Base-by-base conservation (phyloP, 2,329 filamentous ascomycete genomes). In the Pseudopyricularia cyperi region DNA sequence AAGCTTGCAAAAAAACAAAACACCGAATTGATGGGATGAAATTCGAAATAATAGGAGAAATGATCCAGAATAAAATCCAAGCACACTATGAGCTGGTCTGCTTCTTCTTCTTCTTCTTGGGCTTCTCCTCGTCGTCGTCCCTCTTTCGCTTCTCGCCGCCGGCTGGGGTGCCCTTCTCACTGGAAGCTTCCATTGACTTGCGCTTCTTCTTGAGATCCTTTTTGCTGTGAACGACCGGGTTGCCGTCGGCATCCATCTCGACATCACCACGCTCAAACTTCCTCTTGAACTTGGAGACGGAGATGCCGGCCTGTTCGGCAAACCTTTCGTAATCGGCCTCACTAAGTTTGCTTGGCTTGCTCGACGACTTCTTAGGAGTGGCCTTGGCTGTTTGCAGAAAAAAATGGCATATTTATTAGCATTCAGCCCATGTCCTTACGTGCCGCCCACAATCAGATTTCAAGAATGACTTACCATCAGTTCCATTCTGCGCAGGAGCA, bases 261-360 rank as follows among this genome's bases (percentile, higher is more conserved):
- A 89, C 84, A 62, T 89, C 83, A 35, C 86, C 86, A 56, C 83
- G 77, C 68, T 87, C 85, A 58, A 81, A 81, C 75, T 89, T 89
- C 65, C 83, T 77, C 73, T 85, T 82, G 71, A 89, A 89, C 70
- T 87, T 85, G 71, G 80, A 80, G 52, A 86, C 77, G 7, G 82
- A 85, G 54, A 89, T 72, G 55, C 84, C 85, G 8, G 83, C 79
- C 58, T 77, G 74, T 54, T 77, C 79, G 39, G 86, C 86, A 46
- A 83, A 66, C 46, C 74, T 72, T 64, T 76, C 73, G 60, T 73
- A 79, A 55, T 80, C 77, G 55, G 68, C 75, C 63, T 74, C 80
- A 57, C 66, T 79, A 52, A 78, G 68, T 63, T 74, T 73, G 55
- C 61, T 59, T 32, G 48, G 28, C 52, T 50, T 55, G 54, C 52